Evolutionary conservation across 1,139 yeast species (phyloP).

Genomic region (Debaryomycetaceae sp.): DNA sequence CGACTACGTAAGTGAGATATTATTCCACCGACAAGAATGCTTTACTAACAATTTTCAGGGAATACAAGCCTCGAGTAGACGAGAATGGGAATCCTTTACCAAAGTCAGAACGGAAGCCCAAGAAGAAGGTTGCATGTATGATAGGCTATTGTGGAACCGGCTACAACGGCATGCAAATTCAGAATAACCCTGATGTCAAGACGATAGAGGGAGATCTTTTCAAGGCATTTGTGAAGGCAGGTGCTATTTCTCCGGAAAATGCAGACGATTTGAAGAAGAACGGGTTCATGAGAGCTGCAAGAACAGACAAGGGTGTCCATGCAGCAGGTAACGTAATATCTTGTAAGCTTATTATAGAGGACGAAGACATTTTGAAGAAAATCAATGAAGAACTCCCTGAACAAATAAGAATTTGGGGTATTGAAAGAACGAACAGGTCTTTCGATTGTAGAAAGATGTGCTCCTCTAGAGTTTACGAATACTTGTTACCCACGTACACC

Average conservation of each 20-base stretch:
- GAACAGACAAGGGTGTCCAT: conserved; percentile 98
- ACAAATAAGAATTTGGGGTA: conserved; percentile 90
- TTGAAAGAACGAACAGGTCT: conserved; percentile 81
- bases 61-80: conserved; percentile 46
- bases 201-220: conserved; percentile 93
- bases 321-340: conserved; percentile 97
- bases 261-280: conserved; percentile 86
- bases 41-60: conserved; percentile 30
- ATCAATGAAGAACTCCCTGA: conserved; percentile 77
- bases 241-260: conserved; percentile 87
- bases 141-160: conserved; percentile 98
- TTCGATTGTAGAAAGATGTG: conserved; percentile 96
- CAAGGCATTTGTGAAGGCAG: conserved; percentile 80
- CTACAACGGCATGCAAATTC: conserved; percentile 93
- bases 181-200: conserved; percentile 74
- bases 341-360: conserved; percentile 84
- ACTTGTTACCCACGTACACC: conserved; percentile 85
- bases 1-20: conserved; percentile 50
- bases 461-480: conserved; percentile 90
- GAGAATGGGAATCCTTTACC: conserved; percentile 59
- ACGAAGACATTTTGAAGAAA: conserved; percentile 66
- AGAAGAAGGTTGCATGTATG: conserved; percentile 85
- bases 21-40: conserved; percentile 1
- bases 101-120: conserved; percentile 67
- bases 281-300: conserved; percentile 92